A percentile compares a stretch with the other conserved stretches of the same genome.
Evolutionary conservation across 1,284 basidiomycete species (phyloP).

Genomic region (Fomitopsis pinicola): DNA sequence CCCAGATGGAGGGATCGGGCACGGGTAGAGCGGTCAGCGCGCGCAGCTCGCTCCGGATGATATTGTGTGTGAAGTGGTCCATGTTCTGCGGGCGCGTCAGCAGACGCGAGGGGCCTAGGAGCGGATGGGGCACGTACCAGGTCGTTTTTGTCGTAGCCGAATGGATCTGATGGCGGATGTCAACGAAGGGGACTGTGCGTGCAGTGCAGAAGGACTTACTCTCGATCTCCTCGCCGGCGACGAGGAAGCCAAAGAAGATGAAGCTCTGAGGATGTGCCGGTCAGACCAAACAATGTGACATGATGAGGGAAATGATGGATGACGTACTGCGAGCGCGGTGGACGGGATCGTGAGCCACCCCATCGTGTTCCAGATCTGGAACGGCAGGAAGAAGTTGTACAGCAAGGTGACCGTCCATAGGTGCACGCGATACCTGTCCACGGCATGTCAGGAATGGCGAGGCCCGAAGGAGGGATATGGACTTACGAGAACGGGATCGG

Average conservation of each 20-base stretch:
- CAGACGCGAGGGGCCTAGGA: neutral
- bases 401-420: constrained; percentile 59
- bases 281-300: neutral
- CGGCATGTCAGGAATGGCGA: neutral
- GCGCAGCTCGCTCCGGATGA: constrained; percentile 59
- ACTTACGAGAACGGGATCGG: constrained; percentile 73
- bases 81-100: constrained; percentile 38
- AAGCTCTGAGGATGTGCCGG: constrained; percentile 33
- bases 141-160: constrained; percentile 69
- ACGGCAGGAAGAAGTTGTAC: constrained; percentile 58
- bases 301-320: neutral
- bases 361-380: constrained; percentile 61
- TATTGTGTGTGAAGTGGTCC: constrained; percentile 63
- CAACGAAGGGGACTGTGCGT: constrained; percentile 1
- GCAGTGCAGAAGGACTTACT: constrained; percentile 36
- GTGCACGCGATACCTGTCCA: constrained; percentile 54
- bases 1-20: constrained; percentile 54
- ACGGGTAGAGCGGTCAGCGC: constrained; percentile 52
- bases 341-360: constrained; percentile 66
- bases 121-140: constrained; percentile 34
- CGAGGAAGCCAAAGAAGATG: constrained; percentile 68
- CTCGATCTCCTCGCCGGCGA: constrained; percentile 69
- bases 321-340: constrained; percentile 37
- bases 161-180: constrained; percentile 40
- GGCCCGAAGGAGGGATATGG: constrained; percentile 26